phyloP scores from a whole-genome alignment of 495 filamentous ascomycete species.

The Terfezia claveryi region DNA sequence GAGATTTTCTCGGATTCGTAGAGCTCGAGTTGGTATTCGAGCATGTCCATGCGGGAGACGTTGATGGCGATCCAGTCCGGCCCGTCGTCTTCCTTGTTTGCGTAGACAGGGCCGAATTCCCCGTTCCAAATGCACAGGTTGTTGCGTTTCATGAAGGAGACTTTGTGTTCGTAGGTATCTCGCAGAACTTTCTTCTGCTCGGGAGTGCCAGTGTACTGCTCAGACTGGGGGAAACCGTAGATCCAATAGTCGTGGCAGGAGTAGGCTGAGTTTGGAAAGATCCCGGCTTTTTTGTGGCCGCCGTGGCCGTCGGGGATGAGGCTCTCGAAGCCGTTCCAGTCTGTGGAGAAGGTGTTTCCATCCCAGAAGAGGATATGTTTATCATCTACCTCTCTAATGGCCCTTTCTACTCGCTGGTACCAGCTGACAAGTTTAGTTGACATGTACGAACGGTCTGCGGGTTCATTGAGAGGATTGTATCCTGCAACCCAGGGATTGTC shows the following conservation, averaged over 20 bases:
- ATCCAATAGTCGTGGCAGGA: conserved; percentile 33
- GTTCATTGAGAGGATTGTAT: conserved; percentile 47
- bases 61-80: conserved; percentile 27
- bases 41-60: conserved; percentile 29
- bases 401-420: conserved; percentile 34
- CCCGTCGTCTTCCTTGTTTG: conserved; percentile 19
- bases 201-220: conserved; percentile 30
- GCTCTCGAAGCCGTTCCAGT: background rate
- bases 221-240: conserved; percentile 32
- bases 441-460: conserved; percentile 33
- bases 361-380: conserved; percentile 43
- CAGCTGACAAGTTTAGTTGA: conserved; percentile 27
- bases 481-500: conserved; percentile 36
- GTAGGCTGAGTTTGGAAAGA: conserved; percentile 31
- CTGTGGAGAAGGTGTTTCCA: conserved; percentile 43
- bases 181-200: conserved; percentile 31
- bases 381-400: conserved; percentile 35
- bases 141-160: conserved; percentile 33
- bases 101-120: conserved; percentile 44
- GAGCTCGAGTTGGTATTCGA: conserved; percentile 34
- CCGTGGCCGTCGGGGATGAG: background rate
- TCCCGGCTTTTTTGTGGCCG: background rate
- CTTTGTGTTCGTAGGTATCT: conserved; percentile 32
- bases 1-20: conserved; percentile 33
- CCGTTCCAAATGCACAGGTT: conserved; percentile 42